Evolutionary conservation across 768 basidiomycete genomes (phyloP).

Genomic region (Porpolomopsis calyptriformis): DNA sequence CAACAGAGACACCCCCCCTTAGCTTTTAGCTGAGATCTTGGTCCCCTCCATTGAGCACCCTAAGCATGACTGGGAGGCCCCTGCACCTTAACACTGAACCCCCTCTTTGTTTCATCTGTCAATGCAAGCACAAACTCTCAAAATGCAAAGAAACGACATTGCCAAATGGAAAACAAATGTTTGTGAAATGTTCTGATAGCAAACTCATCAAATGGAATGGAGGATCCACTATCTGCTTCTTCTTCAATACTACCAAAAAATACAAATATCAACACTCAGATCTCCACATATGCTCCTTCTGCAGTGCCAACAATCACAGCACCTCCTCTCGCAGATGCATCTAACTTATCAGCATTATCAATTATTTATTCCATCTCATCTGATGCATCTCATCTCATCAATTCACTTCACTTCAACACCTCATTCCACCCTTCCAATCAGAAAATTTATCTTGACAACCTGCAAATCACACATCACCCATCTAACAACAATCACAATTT

Average conservation of each 20-base stretch:
- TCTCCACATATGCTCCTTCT: slow-evolving; percentile 23
- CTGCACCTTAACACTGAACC: no score
- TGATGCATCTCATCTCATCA: neutral
- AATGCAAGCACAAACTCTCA: neutral
- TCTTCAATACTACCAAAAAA: slow-evolving; percentile 11
- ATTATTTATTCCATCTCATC: slow-evolving; percentile 5
- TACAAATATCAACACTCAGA: slow-evolving; percentile 9
- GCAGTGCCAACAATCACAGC: slow-evolving; percentile 16
- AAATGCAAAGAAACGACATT: neutral
- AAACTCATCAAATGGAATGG: slow-evolving; percentile 9
- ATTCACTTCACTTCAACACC: neutral
- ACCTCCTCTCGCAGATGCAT: slow-evolving; percentile 13
- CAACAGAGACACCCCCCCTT: no score
- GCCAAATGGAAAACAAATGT: neutral
- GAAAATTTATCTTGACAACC: neutral
- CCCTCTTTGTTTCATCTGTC: slow-evolving; percentile 2
- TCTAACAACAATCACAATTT: neutral
- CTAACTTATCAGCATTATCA: slow-evolving; percentile 7
- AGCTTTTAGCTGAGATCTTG: no score
- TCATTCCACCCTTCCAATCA: neutral
- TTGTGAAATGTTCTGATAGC: slow-evolving; percentile 4
- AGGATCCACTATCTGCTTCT: slow-evolving; percentile 13
- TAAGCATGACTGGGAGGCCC: no score
- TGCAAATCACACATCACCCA: neutral
- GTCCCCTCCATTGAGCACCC: no score